These are phyloP conservation scores for Fremontodendron californicum DNA, from an alignment of 345 rosid species.

Conservation along the genomic window DNA sequence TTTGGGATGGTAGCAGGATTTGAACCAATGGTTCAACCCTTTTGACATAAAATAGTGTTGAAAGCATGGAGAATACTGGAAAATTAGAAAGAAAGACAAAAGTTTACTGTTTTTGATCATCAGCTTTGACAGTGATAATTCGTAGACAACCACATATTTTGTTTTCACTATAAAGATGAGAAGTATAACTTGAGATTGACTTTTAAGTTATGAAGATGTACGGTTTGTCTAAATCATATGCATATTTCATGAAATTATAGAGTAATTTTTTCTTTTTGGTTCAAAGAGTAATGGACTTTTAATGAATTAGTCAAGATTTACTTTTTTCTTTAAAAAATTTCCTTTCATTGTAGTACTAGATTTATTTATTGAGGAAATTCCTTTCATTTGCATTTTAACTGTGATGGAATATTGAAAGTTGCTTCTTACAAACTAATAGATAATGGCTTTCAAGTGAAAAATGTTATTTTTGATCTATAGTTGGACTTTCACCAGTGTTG, in stretches of 20 bases:
- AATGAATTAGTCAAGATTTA: not conserved
- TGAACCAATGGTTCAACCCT: not conserved
- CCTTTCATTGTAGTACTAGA: not conserved
- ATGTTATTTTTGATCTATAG: not conserved
- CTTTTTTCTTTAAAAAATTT: not conserved
- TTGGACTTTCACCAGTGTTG: not conserved
- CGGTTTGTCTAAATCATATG: not conserved
- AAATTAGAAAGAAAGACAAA: not conserved
- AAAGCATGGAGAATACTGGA: not conserved
- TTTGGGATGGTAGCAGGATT: not conserved
- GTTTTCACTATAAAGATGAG: not conserved
- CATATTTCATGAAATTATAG: constrained; percentile 3
- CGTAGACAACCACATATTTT: not conserved
- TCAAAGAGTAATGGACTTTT: not conserved
- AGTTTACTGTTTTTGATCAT: not conserved
- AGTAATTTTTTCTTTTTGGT: not conserved
- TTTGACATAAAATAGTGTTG: not conserved
- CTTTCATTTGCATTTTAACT: not conserved
- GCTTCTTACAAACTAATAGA: not conserved
- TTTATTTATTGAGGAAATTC: not conserved
- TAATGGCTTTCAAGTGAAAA: not conserved
- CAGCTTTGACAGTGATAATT: not conserved
- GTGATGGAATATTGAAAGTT: not conserved
- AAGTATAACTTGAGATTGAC: not conserved
- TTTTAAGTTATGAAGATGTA: not conserved